Conservation (phyloP, 2,329 filamentous ascomycete genomes). For the Aureobasidium sp. region DNA sequence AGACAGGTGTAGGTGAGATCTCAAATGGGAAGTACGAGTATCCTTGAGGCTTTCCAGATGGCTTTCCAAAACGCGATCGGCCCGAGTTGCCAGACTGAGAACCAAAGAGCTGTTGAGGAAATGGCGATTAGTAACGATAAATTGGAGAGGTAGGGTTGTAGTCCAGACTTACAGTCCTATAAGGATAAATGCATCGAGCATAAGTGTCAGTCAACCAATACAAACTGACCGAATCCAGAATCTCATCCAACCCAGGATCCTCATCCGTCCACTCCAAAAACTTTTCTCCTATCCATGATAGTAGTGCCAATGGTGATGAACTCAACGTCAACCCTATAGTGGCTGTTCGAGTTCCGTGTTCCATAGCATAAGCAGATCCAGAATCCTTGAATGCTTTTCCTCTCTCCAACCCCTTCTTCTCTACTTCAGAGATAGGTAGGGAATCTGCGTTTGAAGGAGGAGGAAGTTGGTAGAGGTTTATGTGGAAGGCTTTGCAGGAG, state of each 20-base stretch:
- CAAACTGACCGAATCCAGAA: constrained; percentile 56
- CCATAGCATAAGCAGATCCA: constrained; percentile 55
- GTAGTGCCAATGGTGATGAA: constrained; percentile 60
- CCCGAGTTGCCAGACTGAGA: background rate
- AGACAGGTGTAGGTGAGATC: constrained; percentile 41
- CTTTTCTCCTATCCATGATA: constrained; percentile 68
- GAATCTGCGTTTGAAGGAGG: constrained; percentile 30
- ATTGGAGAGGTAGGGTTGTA: too few relatives aligned
- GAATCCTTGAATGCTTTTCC: constrained; percentile 42
- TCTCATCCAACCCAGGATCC: constrained; percentile 41
- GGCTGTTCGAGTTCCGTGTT: constrained; percentile 61
- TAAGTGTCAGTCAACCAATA: constrained; percentile 60
- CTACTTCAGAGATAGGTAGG: constrained; percentile 33
- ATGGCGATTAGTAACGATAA: too few relatives aligned
- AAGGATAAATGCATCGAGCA: constrained; percentile 52
- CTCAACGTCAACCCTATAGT: constrained; percentile 64
- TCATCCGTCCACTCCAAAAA: constrained; percentile 60
- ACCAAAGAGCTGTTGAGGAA: background rate
- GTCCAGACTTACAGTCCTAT: constrained; percentile 39
- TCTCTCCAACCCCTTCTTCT: constrained; percentile 44
- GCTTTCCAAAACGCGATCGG: constrained; percentile 21
- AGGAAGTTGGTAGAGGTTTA: constrained; percentile 22
- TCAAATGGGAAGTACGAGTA: constrained; percentile 51
- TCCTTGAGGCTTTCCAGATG: constrained; percentile 43
- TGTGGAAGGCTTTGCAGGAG: constrained; percentile 49